phyloP scores from a whole-genome alignment of 768 basidiomycete genomes.

The Mycena belliarum region DNA sequence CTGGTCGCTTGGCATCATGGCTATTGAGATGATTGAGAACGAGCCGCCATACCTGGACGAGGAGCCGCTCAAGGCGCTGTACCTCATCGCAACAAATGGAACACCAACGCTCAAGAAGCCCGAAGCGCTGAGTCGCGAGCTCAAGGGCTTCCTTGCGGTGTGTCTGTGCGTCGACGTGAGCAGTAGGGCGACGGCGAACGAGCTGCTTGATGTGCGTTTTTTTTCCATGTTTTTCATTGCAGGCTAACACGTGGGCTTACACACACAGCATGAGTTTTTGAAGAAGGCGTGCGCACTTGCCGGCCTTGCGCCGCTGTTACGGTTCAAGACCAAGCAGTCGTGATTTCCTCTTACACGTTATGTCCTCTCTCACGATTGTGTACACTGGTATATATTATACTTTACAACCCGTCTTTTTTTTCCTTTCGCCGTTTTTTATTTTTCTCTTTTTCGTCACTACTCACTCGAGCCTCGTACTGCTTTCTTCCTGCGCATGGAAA shows the following conservation, averaged over 20 bases:
- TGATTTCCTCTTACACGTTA: constrained; percentile 36
- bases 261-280: constrained; percentile 93
- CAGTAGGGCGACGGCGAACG: constrained; percentile 87
- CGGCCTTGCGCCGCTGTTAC: constrained; percentile 82
- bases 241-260: constrained; percentile 16
- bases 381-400: constrained; percentile 19
- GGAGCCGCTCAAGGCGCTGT: constrained; percentile 91
- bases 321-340: constrained; percentile 71
- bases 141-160: constrained; percentile 97
- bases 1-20: constrained; percentile 98
- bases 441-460: constrained; percentile 7
- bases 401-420: constrained; percentile 1
- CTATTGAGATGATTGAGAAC: constrained; percentile 98
- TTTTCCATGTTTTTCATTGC: neutral
- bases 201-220: constrained; percentile 73
- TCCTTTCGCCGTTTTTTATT: constrained; percentile 15
- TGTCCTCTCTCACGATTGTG: too few species aligned
- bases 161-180: constrained; percentile 96
- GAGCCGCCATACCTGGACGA: constrained; percentile 96
- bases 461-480: constrained; percentile 13
- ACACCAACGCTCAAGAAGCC: constrained; percentile 98
- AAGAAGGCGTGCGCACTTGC: constrained; percentile 82
- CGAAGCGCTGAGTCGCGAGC: constrained; percentile 84
- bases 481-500: constrained; percentile 15
- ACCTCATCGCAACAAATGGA: constrained; percentile 96